Evolutionary conservation across 495 filamentous ascomycete species (phyloP).

Genomic region (Xylaria longipes): DNA sequence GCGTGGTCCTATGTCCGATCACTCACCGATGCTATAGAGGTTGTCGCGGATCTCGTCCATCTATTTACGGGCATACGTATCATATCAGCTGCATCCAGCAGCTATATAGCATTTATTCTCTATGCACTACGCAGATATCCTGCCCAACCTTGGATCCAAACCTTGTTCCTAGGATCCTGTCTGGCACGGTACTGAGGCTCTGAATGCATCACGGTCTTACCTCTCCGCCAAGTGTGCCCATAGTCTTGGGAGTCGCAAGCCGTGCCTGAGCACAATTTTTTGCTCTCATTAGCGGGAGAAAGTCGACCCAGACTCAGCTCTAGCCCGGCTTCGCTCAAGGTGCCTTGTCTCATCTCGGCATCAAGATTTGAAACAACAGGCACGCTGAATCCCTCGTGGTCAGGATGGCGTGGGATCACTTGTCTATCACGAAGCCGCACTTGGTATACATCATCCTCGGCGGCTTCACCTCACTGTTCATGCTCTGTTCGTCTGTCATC

Average conservation of each 20-base stretch:
- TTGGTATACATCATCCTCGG: slow-evolving; percentile 98
- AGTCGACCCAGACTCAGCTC: slow-evolving; percentile 27
- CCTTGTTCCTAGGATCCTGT: slow-evolving; percentile 7
- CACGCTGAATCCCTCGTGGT: slow-evolving; percentile 23
- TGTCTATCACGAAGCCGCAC: slow-evolving; percentile 93
- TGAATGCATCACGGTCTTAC: slow-evolving; percentile 42
- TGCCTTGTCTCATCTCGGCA: background rate
- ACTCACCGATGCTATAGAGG: background rate
- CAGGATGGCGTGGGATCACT: slow-evolving; percentile 89
- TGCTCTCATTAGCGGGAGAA: slow-evolving; percentile 17
- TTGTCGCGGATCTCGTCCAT: background rate
- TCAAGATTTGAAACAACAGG: background rate
- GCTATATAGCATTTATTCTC: background rate
- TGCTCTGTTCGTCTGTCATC: slow-evolving; percentile 96
- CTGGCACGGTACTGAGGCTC: slow-evolving; percentile 34
- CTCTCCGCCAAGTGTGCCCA: slow-evolving; percentile 31
- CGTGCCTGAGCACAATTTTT: slow-evolving; percentile 26
- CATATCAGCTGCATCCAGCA: slow-evolving; percentile 1
- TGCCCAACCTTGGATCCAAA: background rate
- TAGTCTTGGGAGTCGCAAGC: slow-evolving; percentile 30
- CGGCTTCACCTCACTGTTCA: slow-evolving; percentile 97
- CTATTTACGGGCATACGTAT: background rate
- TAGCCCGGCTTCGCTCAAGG: slow-evolving; percentile 26
- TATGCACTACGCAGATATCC: background rate
- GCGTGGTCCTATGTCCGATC: background rate